phyloP scores from a whole-genome alignment of 805 yeast species.

The Hanseniaspora nectarophila region DNA sequence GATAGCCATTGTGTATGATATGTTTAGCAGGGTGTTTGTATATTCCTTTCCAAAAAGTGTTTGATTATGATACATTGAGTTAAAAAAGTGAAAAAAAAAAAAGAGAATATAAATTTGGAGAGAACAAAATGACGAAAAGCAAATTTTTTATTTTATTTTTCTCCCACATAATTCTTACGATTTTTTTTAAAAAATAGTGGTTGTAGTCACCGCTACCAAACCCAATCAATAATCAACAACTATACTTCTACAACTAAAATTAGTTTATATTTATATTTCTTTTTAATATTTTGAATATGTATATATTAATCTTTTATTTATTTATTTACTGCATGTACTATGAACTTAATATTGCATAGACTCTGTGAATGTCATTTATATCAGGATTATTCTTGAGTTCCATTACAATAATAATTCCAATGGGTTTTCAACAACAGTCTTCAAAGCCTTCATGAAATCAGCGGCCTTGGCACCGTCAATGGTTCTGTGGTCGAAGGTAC shows the following conservation, averaged over 20 bases:
- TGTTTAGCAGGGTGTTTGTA: not conserved
- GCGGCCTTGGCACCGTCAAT: slow-evolving; percentile 98
- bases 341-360: not conserved
- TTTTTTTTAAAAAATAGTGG: too few relatives aligned
- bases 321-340: not conserved
- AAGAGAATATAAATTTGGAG: too few relatives aligned
- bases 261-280: not conserved
- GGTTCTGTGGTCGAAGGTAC: slow-evolving; percentile 95
- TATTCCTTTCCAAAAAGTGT: too few relatives aligned
- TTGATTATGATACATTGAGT: too few relatives aligned
- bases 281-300: slow-evolving; percentile 1
- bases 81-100: too few relatives aligned
- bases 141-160: too few relatives aligned
- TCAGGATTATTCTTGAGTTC: too few relatives aligned
- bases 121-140: too few relatives aligned
- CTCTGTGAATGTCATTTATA: not conserved
- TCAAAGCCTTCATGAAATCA: slow-evolving; percentile 87
- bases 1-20: slow-evolving; percentile 21
- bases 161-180: too few relatives aligned
- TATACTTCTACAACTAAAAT: too few relatives aligned
- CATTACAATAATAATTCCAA: slow-evolving; percentile 80
- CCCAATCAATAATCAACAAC: not conserved
- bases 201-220: not conserved
- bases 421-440: slow-evolving; percentile 88
- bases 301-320: slow-evolving; percentile 1